phyloP scores from a whole-genome alignment of 2,329 filamentous ascomycete genomes.

The Talaromyces sp. region DNA sequence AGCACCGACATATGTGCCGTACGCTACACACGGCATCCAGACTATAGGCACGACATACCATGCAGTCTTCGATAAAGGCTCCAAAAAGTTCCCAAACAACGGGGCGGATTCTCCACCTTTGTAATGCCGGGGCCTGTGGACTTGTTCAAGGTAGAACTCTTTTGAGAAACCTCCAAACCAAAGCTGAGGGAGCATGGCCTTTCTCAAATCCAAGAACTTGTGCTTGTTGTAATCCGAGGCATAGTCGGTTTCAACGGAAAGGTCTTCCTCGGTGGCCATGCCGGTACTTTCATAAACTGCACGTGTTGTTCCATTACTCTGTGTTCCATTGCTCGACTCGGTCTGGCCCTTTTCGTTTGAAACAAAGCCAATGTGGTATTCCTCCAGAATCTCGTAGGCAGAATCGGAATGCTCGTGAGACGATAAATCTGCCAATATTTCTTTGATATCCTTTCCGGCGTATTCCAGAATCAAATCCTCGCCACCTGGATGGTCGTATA shows the following conservation, averaged over 20 bases:
- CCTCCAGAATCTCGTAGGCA: slow-evolving; percentile 93
- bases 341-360: slow-evolving; percentile 25
- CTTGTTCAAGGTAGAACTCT: slow-evolving; percentile 94
- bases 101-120: slow-evolving; percentile 88
- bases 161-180: slow-evolving; percentile 86
- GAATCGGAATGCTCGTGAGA: slow-evolving; percentile 86
- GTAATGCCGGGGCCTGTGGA: slow-evolving; percentile 93
- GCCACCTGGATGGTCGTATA: slow-evolving; percentile 87
- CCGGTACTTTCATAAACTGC: slow-evolving; percentile 60
- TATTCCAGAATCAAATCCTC: slow-evolving; percentile 84
- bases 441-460: slow-evolving; percentile 76
- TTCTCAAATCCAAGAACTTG: slow-evolving; percentile 88
- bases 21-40: slow-evolving; percentile 77
- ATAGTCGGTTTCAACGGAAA: slow-evolving; percentile 78
- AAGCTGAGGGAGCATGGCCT: slow-evolving; percentile 79
- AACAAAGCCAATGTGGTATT: slow-evolving; percentile 78
- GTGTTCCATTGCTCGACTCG: slow-evolving; percentile 36
- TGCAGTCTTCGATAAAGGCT: slow-evolving; percentile 89
- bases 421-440: slow-evolving; percentile 73
- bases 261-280: slow-evolving; percentile 82
- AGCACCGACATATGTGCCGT: slow-evolving; percentile 63
- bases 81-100: slow-evolving; percentile 96
- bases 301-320: slow-evolving; percentile 43
- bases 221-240: slow-evolving; percentile 74
- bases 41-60: slow-evolving; percentile 85